Percentiles rank a stretch among this genome's conserved stretches.
Evolutionary conservation across 2,329 filamentous ascomycete genomes (phyloP).

Genomic region (Metarhizium brunneum): DNA sequence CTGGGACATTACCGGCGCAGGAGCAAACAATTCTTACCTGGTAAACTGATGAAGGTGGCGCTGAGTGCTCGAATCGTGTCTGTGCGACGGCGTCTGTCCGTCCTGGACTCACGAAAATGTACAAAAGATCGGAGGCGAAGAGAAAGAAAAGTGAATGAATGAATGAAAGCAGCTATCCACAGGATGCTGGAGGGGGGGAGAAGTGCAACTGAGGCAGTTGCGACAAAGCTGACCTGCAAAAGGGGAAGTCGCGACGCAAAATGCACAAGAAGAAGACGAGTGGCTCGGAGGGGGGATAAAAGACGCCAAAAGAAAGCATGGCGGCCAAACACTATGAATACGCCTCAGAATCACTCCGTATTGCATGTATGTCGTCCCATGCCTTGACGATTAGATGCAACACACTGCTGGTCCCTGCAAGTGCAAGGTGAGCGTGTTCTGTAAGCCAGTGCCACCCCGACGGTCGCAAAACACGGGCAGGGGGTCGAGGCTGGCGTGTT

Average conservation of each 20-base stretch:
- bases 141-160: neutral
- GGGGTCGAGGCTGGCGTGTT: neutral
- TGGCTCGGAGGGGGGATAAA: neutral
- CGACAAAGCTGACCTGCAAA: neutral
- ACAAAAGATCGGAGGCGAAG: neutral
- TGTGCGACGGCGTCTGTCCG: slow-evolving; percentile 1
- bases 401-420: no score
- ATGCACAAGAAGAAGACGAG: neutral
- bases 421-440: neutral
- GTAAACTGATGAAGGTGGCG: neutral
- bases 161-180: slow-evolving; percentile 1
- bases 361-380: neutral
- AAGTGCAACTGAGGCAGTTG: slow-evolving; percentile 4
- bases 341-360: neutral
- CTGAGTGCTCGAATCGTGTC: neutral
- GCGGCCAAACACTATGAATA: neutral
- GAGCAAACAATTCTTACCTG: slow-evolving; percentile 2
- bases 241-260: slow-evolving; percentile 8
- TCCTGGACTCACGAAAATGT: neutral
- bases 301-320: neutral
- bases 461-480: slow-evolving; percentile 3
- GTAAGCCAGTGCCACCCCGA: neutral
- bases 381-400: neutral
- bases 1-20: neutral
- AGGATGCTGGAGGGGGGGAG: slow-evolving; percentile 2